Conservation (phyloP, 495 filamentous ascomycete genomes). For the Lasiosphaeria ovina region DNA sequence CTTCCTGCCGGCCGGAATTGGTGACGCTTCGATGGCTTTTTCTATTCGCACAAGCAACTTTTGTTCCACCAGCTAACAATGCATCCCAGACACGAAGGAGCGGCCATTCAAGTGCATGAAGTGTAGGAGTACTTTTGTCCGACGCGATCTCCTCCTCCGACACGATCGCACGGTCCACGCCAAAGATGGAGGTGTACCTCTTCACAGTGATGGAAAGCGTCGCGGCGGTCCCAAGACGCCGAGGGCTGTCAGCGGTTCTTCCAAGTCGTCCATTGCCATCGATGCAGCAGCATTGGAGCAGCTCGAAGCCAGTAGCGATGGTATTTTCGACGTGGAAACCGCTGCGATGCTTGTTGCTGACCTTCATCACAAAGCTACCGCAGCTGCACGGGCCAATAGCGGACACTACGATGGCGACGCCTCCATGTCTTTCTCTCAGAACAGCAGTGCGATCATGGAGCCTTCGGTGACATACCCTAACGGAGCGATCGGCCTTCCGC, state of each 20-base stretch:
- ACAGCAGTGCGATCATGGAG: slow-evolving; percentile 64
- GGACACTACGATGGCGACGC: slow-evolving; percentile 65
- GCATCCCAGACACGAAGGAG: slow-evolving; percentile 84
- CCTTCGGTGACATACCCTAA: slow-evolving; percentile 66
- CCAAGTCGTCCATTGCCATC: slow-evolving; percentile 79
- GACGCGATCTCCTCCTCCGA: slow-evolving; percentile 90
- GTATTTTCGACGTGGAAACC: slow-evolving; percentile 95
- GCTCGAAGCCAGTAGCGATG: slow-evolving; percentile 90
- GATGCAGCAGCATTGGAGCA: slow-evolving; percentile 90
- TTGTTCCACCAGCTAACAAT: slow-evolving; percentile 9
- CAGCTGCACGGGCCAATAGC: slow-evolving; percentile 62
- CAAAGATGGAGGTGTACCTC: slow-evolving; percentile 94
- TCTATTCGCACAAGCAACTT: background rate
- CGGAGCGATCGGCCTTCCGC: slow-evolving; percentile 75
- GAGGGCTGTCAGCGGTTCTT: slow-evolving; percentile 62
- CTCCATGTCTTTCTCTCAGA: slow-evolving; percentile 70
- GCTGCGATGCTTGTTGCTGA: slow-evolving; percentile 99
- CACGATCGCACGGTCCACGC: slow-evolving; percentile 98
- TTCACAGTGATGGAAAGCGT: slow-evolving; percentile 92
- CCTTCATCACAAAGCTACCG: slow-evolving; percentile 94
- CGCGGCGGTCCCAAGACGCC: slow-evolving; percentile 68
- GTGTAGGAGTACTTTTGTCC: slow-evolving; percentile 97
- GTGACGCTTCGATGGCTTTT: background rate
- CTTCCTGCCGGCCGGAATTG: background rate
- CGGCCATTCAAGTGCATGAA: slow-evolving; percentile 98